Evolutionary conservation across 2,329 filamentous ascomycete species (phyloP).

Genomic region (Cylindrodendrum hubeiense): DNA sequence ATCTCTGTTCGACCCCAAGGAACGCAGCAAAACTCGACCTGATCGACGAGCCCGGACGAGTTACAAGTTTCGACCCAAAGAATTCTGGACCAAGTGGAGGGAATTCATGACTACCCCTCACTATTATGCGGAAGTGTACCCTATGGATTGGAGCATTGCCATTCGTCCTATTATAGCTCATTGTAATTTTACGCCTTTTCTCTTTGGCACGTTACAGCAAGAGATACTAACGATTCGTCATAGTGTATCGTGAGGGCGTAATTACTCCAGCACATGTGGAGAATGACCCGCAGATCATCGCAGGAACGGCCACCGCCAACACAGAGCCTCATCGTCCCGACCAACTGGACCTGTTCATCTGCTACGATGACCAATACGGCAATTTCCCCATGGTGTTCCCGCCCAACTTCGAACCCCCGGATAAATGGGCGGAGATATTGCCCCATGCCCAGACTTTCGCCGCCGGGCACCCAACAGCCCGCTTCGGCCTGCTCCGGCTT

Average conservation of each 20-base stretch:
- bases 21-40: conserved; percentile 34
- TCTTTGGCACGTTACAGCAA: no score
- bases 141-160: conserved; percentile 44
- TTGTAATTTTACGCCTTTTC: conserved; percentile 20
- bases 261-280: conserved; percentile 39
- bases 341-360: conserved; percentile 44
- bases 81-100: conserved; percentile 42
- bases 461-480: conserved; percentile 23
- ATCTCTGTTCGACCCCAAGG: conserved; percentile 35
- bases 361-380: conserved; percentile 40
- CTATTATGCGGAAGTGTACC: conserved; percentile 39
- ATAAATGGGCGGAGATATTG: conserved; percentile 39
- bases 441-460: conserved; percentile 35
- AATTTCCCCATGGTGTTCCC: conserved; percentile 27
- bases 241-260: conserved; percentile 44
- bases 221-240: conserved; percentile 17
- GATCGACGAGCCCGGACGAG: conserved; percentile 41
- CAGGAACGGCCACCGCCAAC: conserved; percentile 37
- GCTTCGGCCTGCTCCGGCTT: conserved; percentile 43
- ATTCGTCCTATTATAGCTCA: conserved; percentile 42
- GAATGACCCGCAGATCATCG: conserved; percentile 31
- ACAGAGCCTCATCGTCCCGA: conserved; percentile 43
- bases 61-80: conserved; percentile 35
- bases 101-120: conserved; percentile 20
- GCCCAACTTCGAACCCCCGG: conserved; percentile 25